Evolutionary conservation across 2,329 filamentous ascomycete species (phyloP), one percentile per base, ranked within the genome.

Genomic region (Hypoxylon sp.): DNA sequence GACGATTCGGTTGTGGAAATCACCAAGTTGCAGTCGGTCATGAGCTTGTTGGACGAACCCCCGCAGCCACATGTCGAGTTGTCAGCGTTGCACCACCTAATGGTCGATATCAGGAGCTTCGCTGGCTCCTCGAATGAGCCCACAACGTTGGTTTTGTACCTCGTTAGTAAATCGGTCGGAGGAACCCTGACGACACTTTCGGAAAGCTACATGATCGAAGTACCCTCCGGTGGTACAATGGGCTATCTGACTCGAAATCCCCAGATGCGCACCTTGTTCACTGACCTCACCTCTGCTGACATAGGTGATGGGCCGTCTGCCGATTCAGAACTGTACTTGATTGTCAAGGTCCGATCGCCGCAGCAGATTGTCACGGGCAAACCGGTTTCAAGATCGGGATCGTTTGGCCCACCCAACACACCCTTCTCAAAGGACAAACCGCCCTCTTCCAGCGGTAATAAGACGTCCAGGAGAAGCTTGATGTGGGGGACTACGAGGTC

Each of bases 1-100:
- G 92, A 98, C 58, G 96, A 99, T 80, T 97, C 94, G 0, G 93
- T 96, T 3, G 92, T 98, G 29, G 92, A 97, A 65, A 88, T 98
- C 72, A 95, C 95, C 6, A 93, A 90, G 77, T 84, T 98, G 62
- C 97, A 99, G 82, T 97, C 96, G 3, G 89, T 94, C 77, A 99
- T 99, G 96, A 97, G 94, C 79, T 87, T 98, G 75, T 85, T 99
- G 50, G 91, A 97, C 64, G 91, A 93, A 73, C 89, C 91, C n/a
- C 94, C 94, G 0, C 87, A 88, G 19, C 84, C 88, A 3, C 83
- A 88, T 8, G 80, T 88, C 15, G 94, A 93, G 73, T 86, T 91
- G 54, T 90, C 88, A 0, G 85, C 92, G 37, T 82, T 97, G 58
- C 92, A 97, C 77, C 91, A 98, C 73, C 80, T 97, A 4, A 84